phyloP scores from a whole-genome alignment of 345 rosid genomes.

The Sisymbrium irio region DNA sequence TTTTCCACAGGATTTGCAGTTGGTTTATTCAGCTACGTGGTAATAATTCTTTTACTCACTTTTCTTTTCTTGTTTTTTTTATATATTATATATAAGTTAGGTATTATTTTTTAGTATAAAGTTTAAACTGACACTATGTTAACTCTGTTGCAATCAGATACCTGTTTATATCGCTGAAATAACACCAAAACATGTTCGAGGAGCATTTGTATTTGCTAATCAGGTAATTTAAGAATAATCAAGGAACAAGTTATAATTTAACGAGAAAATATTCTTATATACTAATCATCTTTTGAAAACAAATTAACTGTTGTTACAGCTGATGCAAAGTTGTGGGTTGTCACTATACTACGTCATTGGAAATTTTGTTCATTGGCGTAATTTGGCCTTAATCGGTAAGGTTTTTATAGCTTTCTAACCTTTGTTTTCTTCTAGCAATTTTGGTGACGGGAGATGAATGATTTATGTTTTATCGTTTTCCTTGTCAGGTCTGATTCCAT shows the following conservation, averaged over 20 bases:
- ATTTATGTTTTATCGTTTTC: neutral
- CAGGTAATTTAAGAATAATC: constrained; percentile 26
- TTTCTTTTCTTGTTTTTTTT: neutral
- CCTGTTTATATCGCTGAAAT: constrained; percentile 42
- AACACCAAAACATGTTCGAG: constrained; percentile 39
- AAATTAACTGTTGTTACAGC: constrained; percentile 12
- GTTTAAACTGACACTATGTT: neutral
- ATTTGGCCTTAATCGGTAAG: constrained; percentile 38
- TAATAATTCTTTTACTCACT: constrained; percentile 14
- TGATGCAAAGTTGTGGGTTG: constrained; percentile 35
- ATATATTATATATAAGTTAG: neutral
- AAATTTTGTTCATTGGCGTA: constrained; percentile 38
- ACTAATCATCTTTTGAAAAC: neutral
- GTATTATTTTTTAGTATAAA: neutral
- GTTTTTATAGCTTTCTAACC: neutral
- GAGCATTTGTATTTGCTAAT: constrained; percentile 39
- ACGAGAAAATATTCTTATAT: neutral
- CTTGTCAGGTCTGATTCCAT: constrained; percentile 34
- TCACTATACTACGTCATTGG: constrained; percentile 37
- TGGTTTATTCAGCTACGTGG: constrained; percentile 44
- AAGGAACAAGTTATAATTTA: neutral
- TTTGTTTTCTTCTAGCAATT: neutral
- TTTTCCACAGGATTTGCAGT: constrained; percentile 38
- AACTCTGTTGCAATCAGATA: constrained; percentile 16
- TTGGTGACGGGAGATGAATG: neutral